phyloP scores from a whole-genome alignment of 108 stramenopile species.

The Pelagomonas calceolata region DNA sequence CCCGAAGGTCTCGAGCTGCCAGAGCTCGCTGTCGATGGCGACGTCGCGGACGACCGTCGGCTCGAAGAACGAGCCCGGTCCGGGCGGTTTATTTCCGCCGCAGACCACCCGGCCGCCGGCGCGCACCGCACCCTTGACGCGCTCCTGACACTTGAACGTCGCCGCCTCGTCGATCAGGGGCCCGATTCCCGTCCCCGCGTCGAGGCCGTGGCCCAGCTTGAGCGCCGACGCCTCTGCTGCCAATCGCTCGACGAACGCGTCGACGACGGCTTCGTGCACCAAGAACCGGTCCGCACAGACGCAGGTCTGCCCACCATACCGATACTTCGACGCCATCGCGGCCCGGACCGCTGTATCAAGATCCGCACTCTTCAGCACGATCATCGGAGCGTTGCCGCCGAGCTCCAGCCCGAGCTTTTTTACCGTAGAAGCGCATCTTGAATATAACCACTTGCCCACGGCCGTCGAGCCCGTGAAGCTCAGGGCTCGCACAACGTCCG shows the following conservation, averaged over 20 bases:
- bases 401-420: conserved; percentile 57
- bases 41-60: conserved; percentile 79
- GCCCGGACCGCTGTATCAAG: conserved; percentile 63
- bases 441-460: conserved; percentile 71
- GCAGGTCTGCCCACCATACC: conserved; percentile 87
- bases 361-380: conserved; percentile 85
- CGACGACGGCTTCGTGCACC: conserved; percentile 58
- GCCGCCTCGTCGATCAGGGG: conserved; percentile 63
- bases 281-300: conserved; percentile 82
- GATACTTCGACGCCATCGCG: conserved; percentile 69
- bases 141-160: conserved; percentile 38
- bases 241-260: conserved; percentile 55
- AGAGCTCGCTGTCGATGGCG: conserved; percentile 41
- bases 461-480: conserved; percentile 83
- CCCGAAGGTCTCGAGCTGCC: conserved; percentile 65
- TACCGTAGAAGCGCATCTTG: conserved; percentile 49
- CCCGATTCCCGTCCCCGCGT: conserved; percentile 53
- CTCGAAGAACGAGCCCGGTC: conserved; percentile 52
- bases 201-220: conserved; percentile 57
- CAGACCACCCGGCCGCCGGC: conserved; percentile 56
- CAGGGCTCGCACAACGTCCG: conserved; percentile 62
- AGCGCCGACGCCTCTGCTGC: conserved; percentile 28
- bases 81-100: conserved; percentile 44
- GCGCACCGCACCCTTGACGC: conserved; percentile 59
- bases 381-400: conserved; percentile 84